Evolutionary conservation across 306 rosid species (phyloP), one percentile per base, ranked within the genome.

Genomic region (Ochetophila trinervis): DNA sequence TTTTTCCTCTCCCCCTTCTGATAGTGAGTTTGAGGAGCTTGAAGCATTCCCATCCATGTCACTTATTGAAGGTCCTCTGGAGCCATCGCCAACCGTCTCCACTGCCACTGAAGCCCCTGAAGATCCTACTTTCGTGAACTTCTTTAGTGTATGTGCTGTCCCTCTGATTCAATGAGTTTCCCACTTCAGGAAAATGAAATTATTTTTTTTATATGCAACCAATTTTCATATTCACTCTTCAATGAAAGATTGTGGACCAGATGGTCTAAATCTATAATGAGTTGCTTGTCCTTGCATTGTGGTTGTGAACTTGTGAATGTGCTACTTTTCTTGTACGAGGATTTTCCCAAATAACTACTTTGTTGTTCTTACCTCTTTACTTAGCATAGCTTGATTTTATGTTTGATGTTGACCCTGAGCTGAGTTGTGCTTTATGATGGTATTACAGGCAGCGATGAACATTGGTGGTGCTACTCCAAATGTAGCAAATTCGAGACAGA

Each of bases 1-100:
- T 9, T 7, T 16, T 50, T 49, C 6, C 0, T 49, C 53, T 18
- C 53, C 53, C 53, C 18, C 19, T 14, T 21, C 27, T 18, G 63
- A 9, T 68, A 92, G 98, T 74, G 96, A 87, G 76, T 82, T 78
- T 75, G 95, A 87, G 81, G 92, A 87, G 66, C 86, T 80, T 59
- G 92, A 80, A 78, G 89, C 81, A 65, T 89, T 70, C 72, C 78
- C 96, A 69, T 10, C 64, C 68, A 51, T 76, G 84, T 77, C 77
- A 10, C 52, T 80, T 20, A 76, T 80, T 24, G 95, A 83, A 78
- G 86, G 82, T 72, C 82, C 80, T 15, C 76, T 80, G 53, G 95
- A 91, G 70, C 76, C 88, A 19, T 72, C 87, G 62, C 75, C 87
- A 66, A 80, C 88, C 56, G 74, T 78, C 63, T 47, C 72, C 40